Evolutionary conservation across 306 rosid genomes (phyloP), one percentile per base, ranked within the genome.

Genomic region (Cicer cuneatum): DNA sequence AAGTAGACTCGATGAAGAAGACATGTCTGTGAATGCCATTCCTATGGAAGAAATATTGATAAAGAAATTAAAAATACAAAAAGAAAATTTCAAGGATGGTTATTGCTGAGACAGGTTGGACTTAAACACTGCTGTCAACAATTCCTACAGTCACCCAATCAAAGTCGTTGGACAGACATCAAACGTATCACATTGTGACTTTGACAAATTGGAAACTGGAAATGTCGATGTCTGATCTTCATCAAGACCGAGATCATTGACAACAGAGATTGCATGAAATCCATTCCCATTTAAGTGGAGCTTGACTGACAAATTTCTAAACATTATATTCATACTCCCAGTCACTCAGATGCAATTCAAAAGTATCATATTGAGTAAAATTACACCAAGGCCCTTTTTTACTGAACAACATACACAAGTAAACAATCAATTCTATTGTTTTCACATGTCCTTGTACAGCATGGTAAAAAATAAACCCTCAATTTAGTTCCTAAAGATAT

Each of bases 1-100:
- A 58, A 79, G 84, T 2, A 76, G 77, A 82, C 89, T 83, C 40
- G 90, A 89, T 13, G 83, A 84, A 58, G 87, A 80, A 41, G 90
- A 84, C 46, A 84, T 81, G 73, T 82, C 82, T 70, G 87, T 71
- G 56, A 77, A 83, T 18, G 86, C 39, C 85, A 72, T 80, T 71
- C 84, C 92, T 89, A 49, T 45, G 16, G 78, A 11, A 48, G 39
- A 79, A 59, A 75, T 9, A 38, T 51, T 59, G 48, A 59, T 58
- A 57, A 62, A 74, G 39, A 56, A n/a, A 35, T 57, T 74, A 29
- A 24, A 46, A 69, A 57, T 35, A 61, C 33, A 41, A 33, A 19
- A 29, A 13, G 5, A 58, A 46, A 19, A 10, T 47, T 7, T 19
- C 69, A 67, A 43, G 13, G 11, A 66, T 19, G 5, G 18, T 54